Evolutionary conservation across 2,329 filamentous ascomycete species (phyloP).

Genomic region (Colletotrichum navitas): DNA sequence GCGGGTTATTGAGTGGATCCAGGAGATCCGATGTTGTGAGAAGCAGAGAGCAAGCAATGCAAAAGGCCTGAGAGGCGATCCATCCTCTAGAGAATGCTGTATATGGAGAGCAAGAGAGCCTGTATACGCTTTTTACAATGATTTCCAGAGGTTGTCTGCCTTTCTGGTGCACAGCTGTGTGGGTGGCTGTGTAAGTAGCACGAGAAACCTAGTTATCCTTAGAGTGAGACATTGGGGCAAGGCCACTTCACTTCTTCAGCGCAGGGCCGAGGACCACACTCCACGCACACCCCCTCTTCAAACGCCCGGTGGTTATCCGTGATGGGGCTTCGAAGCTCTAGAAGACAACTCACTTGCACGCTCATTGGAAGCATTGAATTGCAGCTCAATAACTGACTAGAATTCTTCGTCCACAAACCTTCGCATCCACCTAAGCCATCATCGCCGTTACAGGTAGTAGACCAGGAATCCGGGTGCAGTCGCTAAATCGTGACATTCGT

Average conservation of each 20-base stretch:
- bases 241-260: background rate
- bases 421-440: background rate
- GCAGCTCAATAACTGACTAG: background rate
- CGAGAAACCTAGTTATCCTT: background rate
- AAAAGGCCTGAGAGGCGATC: background rate
- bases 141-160: too few relatives aligned
- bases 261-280: background rate
- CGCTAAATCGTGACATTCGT: constrained; percentile 24
- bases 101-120: background rate
- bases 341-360: background rate
- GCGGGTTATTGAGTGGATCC: background rate
- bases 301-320: background rate
- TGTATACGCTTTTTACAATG: background rate
- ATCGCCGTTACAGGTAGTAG: too few relatives aligned
- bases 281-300: background rate
- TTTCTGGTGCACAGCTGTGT: background rate
- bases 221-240: background rate
- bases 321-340: background rate
- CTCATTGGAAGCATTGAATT: background rate
- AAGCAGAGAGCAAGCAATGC: rapidly evolving
- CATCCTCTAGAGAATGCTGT: background rate
- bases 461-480: background rate
- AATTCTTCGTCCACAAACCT: background rate
- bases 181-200: background rate
- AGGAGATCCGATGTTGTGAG: background rate